Percentiles rank a stretch among this genome's conserved stretches.
phyloP scores from a whole-genome alignment of 2,329 filamentous ascomycete species.

The Arthrobotrys pseudoclavata region DNA sequence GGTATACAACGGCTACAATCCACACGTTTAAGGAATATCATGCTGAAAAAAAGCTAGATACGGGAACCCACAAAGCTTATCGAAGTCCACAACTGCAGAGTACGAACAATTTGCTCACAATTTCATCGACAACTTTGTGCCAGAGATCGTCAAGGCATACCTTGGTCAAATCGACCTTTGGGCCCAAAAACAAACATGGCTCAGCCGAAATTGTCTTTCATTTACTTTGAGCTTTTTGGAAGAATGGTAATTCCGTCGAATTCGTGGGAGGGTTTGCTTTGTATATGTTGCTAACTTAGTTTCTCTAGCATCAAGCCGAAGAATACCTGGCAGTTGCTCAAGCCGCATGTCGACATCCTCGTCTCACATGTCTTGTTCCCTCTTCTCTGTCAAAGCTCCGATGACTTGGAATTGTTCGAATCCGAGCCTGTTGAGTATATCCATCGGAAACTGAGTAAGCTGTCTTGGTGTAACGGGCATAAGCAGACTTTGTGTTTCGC shows the following conservation, averaged over 20 bases:
- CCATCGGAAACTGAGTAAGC: conserved; percentile 83
- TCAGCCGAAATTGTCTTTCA: conserved; percentile 92
- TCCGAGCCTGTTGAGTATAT: conserved; percentile 96
- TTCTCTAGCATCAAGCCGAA: conserved; percentile 81
- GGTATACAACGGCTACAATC: conserved; percentile 70
- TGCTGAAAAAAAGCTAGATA: conserved; percentile 74
- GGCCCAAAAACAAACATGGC: conserved; percentile 93
- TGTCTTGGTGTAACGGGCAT: background rate
- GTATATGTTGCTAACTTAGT: conserved; percentile 12
- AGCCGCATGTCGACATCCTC: conserved; percentile 91
- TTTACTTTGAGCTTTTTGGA: conserved; percentile 96
- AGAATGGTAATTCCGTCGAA: conserved; percentile 74
- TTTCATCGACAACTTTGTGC: conserved; percentile 91
- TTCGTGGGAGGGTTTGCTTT: no score
- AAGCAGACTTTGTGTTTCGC: background rate
- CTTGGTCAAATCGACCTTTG: conserved; percentile 95
- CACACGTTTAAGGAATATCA: conserved; percentile 29
- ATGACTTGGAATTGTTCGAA: conserved; percentile 93
- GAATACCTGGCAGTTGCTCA: conserved; percentile 94
- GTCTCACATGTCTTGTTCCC: conserved; percentile 97
- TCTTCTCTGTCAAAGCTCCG: conserved; percentile 89
- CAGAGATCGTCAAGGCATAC: conserved; percentile 96
- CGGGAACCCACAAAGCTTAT: conserved; percentile 83
- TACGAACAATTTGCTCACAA: conserved; percentile 87
- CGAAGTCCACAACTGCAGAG: conserved; percentile 77